These are phyloP conservation scores for Ophiostoma himal-ulmi DNA, from an alignment of 2,329 filamentous ascomycete species.

Conservation along the genomic window DNA sequence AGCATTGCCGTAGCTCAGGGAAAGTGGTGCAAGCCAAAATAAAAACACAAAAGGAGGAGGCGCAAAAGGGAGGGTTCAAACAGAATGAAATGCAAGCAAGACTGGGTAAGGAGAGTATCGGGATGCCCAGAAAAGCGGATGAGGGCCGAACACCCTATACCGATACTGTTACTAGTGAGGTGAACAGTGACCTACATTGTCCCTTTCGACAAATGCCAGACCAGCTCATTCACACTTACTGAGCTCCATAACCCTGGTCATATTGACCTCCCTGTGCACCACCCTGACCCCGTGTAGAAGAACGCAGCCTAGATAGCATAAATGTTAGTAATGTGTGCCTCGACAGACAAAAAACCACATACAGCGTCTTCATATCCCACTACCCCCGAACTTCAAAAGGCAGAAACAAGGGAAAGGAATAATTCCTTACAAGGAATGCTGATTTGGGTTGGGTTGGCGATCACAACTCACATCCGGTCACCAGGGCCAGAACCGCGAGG, in stretches of 20 bases:
- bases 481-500: constrained; percentile 61
- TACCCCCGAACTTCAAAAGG: constrained; percentile 20
- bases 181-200: background rate
- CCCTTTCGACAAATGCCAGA: constrained; percentile 5
- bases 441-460: constrained; percentile 43
- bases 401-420: constrained; percentile 80
- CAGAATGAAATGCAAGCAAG: constrained; percentile 3
- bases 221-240: constrained; percentile 8
- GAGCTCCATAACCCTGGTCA: constrained; percentile 35
- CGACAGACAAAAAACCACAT: background rate
- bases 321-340: background rate
- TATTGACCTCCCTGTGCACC: constrained; percentile 25
- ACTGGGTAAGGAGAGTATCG: background rate
- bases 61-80: background rate
- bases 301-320: constrained; percentile 56
- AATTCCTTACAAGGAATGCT: constrained; percentile 82
- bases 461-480: constrained; percentile 92
- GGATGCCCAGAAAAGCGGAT: constrained; percentile 13
- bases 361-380: constrained; percentile 11
- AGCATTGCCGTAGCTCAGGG: background rate
- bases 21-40: background rate
- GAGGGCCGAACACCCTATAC: constrained; percentile 18
- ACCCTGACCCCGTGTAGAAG: constrained; percentile 62
- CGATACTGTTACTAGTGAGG: constrained; percentile 5
- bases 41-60: background rate